Base-by-base conservation (phyloP, 331 rosid genomes). In the Spiraea crenata region DNA sequence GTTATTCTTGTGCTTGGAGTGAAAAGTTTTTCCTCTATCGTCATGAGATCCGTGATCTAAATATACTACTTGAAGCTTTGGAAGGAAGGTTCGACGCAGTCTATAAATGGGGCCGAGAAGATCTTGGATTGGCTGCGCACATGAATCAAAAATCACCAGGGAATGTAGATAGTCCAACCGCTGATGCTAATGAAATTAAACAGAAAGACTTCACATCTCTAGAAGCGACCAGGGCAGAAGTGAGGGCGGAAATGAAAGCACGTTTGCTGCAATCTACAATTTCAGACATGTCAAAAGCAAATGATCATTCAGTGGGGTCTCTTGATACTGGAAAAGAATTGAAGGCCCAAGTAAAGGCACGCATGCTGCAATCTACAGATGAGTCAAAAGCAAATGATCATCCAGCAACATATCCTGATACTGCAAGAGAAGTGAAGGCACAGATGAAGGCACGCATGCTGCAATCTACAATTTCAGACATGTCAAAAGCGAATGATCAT, bases 1-100 rank as follows among this genome's bases (percentile, higher is more conserved):
- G 99, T 83, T 25, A 25, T 25, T 71, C 84, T 77, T 93, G 97
- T 77, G 39, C 82, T 82, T 91, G 97, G 97, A 55, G 73, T 54
- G 61, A 83, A 45, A 89, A 78, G 77, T 65, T 56, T 70, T 65
- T 87, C 75, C 77, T 84, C 38, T 79, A 73, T 77, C 91, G 90
- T 15, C 82, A 91, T 34, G 75, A 83, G 59, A 87, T 89, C 76
- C 65, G 74, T 39, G 88, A 85, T 49, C 82, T 93, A 76, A 74
- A 89, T 76, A 70, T 82, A 76, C 96, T 93, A 67, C 62, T 75
- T 62, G 89, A 87, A 72, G 99, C 99, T 62, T 72, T 91, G 87
- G 89, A 86, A 73, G 97, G 93, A 66, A 87, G 85, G 76, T 63
- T 85, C 67, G 79, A 75, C 57, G 80, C 89, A 67, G 82, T 88